These are phyloP conservation scores for Leccinum boreale DNA, from an alignment of 768 basidiomycete genomes.

Conservation along the genomic window DNA sequence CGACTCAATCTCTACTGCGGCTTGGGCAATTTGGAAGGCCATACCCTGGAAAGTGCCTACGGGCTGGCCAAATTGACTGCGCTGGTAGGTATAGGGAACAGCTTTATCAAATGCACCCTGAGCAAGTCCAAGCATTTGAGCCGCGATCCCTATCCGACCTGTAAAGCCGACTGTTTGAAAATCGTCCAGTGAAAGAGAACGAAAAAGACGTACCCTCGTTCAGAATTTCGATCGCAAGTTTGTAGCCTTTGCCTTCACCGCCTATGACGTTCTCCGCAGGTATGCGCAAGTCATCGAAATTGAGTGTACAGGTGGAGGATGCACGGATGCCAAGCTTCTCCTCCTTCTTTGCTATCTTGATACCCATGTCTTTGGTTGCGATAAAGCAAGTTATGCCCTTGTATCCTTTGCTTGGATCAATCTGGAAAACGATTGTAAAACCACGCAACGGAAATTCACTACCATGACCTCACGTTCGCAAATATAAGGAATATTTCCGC, in stretches of 20 bases:
- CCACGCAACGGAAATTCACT: background rate
- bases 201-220: conserved; percentile 65
- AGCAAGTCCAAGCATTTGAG: conserved; percentile 97
- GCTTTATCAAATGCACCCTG: conserved; percentile 96
- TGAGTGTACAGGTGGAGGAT: conserved; percentile 90
- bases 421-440: conserved; percentile 34
- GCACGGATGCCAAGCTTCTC: conserved; percentile 97
- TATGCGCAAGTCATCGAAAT: conserved; percentile 89
- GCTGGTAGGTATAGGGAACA: conserved; percentile 93
- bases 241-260: conserved; percentile 89
- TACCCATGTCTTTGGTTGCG: conserved; percentile 93
- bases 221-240: conserved; percentile 93
- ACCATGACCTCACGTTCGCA: conserved; percentile 69
- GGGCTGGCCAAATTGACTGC: conserved; percentile 91
- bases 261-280: conserved; percentile 90
- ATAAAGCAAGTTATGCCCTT: conserved; percentile 99
- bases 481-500: conserved; percentile 93
- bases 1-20: conserved; percentile 85
- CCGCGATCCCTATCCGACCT: conserved; percentile 95
- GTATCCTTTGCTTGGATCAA: conserved; percentile 91
- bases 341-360: conserved; percentile 98
- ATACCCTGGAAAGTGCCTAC: conserved; percentile 96
- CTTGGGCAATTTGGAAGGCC: conserved; percentile 90
- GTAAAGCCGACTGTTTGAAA: background rate
- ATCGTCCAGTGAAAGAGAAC: background rate